Conservation (phyloP, 2,329 filamentous ascomycete genomes). For the Penicillium sp. region DNA sequence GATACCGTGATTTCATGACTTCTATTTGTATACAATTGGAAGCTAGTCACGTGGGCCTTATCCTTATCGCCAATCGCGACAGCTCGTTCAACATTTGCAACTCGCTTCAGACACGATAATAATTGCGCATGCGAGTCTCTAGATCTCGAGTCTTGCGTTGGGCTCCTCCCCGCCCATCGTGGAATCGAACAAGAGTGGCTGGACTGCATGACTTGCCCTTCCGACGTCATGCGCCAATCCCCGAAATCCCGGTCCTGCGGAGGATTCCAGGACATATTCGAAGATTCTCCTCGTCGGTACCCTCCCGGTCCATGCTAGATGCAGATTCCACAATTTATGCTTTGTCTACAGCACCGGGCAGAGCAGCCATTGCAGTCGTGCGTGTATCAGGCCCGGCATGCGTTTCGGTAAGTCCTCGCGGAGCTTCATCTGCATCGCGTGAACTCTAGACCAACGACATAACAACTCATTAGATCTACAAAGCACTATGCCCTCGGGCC, state of each 20-base stretch:
- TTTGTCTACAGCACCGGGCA: slow-evolving; percentile 77
- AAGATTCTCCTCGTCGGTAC: slow-evolving; percentile 22
- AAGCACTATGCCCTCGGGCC: slow-evolving; percentile 55
- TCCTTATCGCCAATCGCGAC: neutral
- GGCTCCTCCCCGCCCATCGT: slow-evolving; percentile 26
- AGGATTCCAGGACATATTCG: slow-evolving; percentile 7
- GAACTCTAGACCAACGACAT: neutral
- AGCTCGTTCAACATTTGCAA: neutral
- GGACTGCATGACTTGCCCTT: slow-evolving; percentile 8
- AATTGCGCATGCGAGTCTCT: slow-evolving; percentile 32
- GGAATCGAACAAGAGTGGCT: slow-evolving; percentile 10
- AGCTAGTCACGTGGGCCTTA: neutral
- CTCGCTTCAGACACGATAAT: neutral
- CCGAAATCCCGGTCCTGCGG: slow-evolving; percentile 3
- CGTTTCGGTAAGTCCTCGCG: slow-evolving; percentile 49
- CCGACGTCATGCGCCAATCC: slow-evolving; percentile 10
- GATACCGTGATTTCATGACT: neutral
- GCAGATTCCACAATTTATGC: slow-evolving; percentile 73
- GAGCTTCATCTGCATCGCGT: neutral
- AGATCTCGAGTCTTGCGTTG: slow-evolving; percentile 21
- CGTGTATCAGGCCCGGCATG: slow-evolving; percentile 78
- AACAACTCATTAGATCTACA: slow-evolving; percentile 55
- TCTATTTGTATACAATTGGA: neutral
- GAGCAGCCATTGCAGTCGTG: slow-evolving; percentile 85
- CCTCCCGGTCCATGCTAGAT: slow-evolving; percentile 20